Base-by-base conservation (phyloP, 2,329 filamentous ascomycete species). In the Arthrobotrys iridis region DNA sequence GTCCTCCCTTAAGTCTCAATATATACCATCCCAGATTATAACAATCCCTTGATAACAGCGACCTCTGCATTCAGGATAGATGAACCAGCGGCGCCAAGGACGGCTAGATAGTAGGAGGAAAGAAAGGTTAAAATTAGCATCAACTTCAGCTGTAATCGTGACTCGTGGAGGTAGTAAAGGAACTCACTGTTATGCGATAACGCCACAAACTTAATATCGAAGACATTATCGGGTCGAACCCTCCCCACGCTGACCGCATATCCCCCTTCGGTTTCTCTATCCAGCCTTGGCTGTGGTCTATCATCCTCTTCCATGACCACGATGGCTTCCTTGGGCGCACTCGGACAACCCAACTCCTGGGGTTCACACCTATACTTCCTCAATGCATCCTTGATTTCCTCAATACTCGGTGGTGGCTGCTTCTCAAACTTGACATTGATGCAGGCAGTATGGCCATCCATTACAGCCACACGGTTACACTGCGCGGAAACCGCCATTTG, bases 381-480 rank as follows among this genome's bases (percentile, higher is more conserved):
- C 85, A 98, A 85, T 0, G 93, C 93, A 79, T 88, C 85, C 82
- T 90, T 91, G 79, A 96, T 92, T 77, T 92, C 85, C 79, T 93
- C 90, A 0, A 89, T 90, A 24, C 85, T 88, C 2, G 94, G 94
- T 3, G 89, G 84, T 1, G 92, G 91, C 37, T 90, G 88, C 79
- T 88, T 88, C 81, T 88, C 88, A 83, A 98, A 98, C 66, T 88
- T 87, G 77, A 98, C 85, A 5, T 92, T 95, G 7, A 98, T 93
- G 81, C 93, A 97, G n/a, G 92, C 93, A 65, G 91, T 96, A 84
- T 98, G 95, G 46, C 95, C 95, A 81, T 98, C 94, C 70, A 97
- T 88, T 15, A 98, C 95, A n/a, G 93, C 88, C 1, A 98, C 95
- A 77, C 95, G 89, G 81, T 95, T 98, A 85, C 95, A 98, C 2